Evolutionary conservation across 805 yeast genomes (phyloP).

Genomic region (Starmerella khaoyaiensis): DNA sequence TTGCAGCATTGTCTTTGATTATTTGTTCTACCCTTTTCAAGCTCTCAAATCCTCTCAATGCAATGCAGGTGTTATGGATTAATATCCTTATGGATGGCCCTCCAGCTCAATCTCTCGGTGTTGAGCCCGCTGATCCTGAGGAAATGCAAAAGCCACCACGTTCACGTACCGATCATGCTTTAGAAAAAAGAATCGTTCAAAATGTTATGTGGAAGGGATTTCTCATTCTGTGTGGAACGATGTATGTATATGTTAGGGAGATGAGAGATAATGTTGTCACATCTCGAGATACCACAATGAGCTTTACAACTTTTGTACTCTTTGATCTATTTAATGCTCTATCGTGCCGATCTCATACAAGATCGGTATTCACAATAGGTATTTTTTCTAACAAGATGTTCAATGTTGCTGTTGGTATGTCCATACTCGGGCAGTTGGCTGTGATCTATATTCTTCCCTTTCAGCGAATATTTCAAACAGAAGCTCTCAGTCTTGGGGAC

Average conservation of each 20-base stretch:
- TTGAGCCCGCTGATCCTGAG: constrained; percentile 91
- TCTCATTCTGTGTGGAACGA: constrained; percentile 72
- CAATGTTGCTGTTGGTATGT: constrained; percentile 80
- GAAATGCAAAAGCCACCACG: constrained; percentile 97
- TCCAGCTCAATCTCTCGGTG: constrained; percentile 95
- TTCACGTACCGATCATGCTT: constrained; percentile 67
- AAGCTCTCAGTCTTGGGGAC: constrained; percentile 64
- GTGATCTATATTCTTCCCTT: constrained; percentile 90
- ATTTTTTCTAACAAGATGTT: constrained; percentile 72
- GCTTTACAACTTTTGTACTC: constrained; percentile 90
- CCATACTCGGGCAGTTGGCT: constrained; percentile 78
- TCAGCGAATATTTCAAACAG: constrained; percentile 89
- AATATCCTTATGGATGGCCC: constrained; percentile 98
- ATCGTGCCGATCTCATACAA: constrained; percentile 77
- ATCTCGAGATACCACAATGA: constrained; percentile 96
- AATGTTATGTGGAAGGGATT: constrained; percentile 66
- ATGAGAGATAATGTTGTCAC: constrained; percentile 76
- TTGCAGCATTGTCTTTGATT: constrained; percentile 83
- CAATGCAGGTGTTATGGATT: constrained; percentile 97
- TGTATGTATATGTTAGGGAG: constrained; percentile 73
- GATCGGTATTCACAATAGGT: constrained; percentile 74
- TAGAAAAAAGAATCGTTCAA: constrained; percentile 54
- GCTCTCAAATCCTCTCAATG: constrained; percentile 86
- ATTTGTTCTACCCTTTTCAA: constrained; percentile 79
- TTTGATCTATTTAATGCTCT: constrained; percentile 96